Conservation (phyloP, 805 yeast genomes). For the Hanseniaspora nectarophila region DNA sequence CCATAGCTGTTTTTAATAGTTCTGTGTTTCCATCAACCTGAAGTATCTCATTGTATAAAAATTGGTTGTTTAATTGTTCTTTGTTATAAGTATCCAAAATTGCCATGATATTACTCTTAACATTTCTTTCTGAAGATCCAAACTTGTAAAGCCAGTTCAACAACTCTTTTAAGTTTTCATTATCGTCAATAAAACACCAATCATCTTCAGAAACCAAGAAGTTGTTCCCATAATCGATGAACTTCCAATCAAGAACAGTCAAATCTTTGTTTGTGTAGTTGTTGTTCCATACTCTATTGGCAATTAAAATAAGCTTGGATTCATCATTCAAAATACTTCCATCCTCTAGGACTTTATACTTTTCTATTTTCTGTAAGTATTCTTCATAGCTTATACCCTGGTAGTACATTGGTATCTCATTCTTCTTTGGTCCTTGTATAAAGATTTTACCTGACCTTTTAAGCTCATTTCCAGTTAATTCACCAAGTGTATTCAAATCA, state of each 20-base stretch:
- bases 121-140: conserved; percentile 59
- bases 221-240: conserved; percentile 54
- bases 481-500: conserved; percentile 34
- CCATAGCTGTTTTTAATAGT: conserved; percentile 22
- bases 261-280: conserved; percentile 19
- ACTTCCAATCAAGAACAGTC: conserved; percentile 40
- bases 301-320: conserved; percentile 19
- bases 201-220: conserved; percentile 39
- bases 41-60: not conserved
- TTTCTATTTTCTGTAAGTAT: conserved; percentile 24
- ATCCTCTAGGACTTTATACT: conserved; percentile 15
- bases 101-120: conserved; percentile 48
- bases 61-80: not conserved
- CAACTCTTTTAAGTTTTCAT: conserved; percentile 45
- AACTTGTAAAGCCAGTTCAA: conserved; percentile 59
- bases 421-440: conserved; percentile 78
- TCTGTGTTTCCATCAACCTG: not conserved
- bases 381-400: conserved; percentile 23
- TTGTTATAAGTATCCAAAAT: conserved; percentile 31
- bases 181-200: conserved; percentile 63
- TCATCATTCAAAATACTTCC: conserved; percentile 20
- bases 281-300: conserved; percentile 17
- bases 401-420: conserved; percentile 32
- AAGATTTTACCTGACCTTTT: conserved; percentile 72
- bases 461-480: conserved; percentile 24